Evolutionary conservation across 2,329 filamentous ascomycete genomes (phyloP).

Genomic region (Ceratocystis harringtonii): DNA sequence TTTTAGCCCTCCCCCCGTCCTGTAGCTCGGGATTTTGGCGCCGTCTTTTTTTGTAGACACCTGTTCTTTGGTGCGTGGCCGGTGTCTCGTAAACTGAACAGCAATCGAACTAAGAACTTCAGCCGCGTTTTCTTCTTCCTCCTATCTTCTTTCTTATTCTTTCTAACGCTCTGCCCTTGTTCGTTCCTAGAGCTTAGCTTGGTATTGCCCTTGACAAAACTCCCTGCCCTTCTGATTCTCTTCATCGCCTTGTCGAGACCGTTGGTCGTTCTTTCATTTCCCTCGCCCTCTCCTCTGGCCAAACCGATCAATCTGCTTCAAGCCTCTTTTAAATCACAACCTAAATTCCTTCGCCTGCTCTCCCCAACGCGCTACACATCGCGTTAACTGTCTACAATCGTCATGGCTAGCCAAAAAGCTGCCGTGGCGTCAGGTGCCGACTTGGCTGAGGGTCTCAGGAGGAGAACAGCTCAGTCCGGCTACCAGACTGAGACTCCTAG

Average conservation of each 20-base stretch:
- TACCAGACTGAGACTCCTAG: constrained; percentile 17
- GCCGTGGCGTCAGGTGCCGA: constrained; percentile 46
- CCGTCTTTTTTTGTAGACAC: constrained; percentile 15
- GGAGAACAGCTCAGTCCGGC: constrained; percentile 32
- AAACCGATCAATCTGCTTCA: not conserved
- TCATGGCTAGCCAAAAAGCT: constrained; percentile 41
- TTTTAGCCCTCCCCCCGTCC: not conserved
- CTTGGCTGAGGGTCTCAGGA: constrained; percentile 39
- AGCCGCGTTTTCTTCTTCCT: constrained; percentile 12
- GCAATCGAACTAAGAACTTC: constrained; percentile 12
- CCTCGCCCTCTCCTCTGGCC: not conserved
- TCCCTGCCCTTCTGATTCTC: constrained; percentile 14
- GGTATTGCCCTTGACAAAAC: constrained; percentile 19
- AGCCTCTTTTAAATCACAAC: not conserved
- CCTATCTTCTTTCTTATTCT: not conserved
- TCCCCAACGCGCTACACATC: constrained; percentile 1
- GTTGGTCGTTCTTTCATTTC: constrained; percentile 1
- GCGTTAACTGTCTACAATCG: constrained; percentile 7
- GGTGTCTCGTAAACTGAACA: constrained; percentile 15
- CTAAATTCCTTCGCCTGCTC: not conserved
- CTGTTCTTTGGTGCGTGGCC: constrained; percentile 16
- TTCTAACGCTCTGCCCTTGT: constrained; percentile 6
- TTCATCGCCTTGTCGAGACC: not conserved
- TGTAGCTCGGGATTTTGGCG: not conserved
- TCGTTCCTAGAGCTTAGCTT: constrained; percentile 16